phyloP scores from a whole-genome alignment of 805 yeast species.

The Myxozyma lipomycoides region DNA sequence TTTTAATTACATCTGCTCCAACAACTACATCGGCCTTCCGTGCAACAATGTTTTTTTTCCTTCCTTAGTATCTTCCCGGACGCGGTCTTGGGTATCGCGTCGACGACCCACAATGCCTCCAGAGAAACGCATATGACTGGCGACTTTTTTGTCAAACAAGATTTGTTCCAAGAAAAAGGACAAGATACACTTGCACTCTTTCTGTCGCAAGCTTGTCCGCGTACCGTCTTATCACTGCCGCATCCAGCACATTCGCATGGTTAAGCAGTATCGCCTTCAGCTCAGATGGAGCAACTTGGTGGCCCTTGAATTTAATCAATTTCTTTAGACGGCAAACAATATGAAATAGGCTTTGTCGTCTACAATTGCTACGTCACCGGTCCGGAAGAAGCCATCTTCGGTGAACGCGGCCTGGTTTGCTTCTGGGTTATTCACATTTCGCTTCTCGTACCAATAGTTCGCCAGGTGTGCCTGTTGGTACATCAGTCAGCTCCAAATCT shows the following conservation, averaged over 20 bases:
- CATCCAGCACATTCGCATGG: constrained; percentile 70
- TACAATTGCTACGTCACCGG: constrained; percentile 52
- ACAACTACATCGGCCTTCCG: not conserved
- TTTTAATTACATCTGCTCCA: not conserved
- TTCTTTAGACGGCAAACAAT: constrained; percentile 63
- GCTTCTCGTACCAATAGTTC: constrained; percentile 51
- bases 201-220: constrained; percentile 77
- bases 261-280: constrained; percentile 64
- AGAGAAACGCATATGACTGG: constrained; percentile 40
- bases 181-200: constrained; percentile 38
- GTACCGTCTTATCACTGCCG: constrained; percentile 76
- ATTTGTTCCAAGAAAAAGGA: constrained; percentile 27
- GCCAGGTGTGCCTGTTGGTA: not conserved
- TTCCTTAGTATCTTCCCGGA: constrained; percentile 87
- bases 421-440: constrained; percentile 47
- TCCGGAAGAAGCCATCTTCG: constrained; percentile 51
- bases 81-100: constrained; percentile 86
- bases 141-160: constrained; percentile 39
- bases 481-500: not conserved
- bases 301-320: constrained; percentile 66
- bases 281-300: constrained; percentile 90
- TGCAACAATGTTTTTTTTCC: not conserved
- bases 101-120: constrained; percentile 58
- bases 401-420: constrained; percentile 47
- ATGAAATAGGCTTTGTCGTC: constrained; percentile 39